These are phyloP conservation scores for Aspergillus sp. DNA, from an alignment of 2,329 filamentous ascomycete species.

Conservation along the genomic window DNA sequence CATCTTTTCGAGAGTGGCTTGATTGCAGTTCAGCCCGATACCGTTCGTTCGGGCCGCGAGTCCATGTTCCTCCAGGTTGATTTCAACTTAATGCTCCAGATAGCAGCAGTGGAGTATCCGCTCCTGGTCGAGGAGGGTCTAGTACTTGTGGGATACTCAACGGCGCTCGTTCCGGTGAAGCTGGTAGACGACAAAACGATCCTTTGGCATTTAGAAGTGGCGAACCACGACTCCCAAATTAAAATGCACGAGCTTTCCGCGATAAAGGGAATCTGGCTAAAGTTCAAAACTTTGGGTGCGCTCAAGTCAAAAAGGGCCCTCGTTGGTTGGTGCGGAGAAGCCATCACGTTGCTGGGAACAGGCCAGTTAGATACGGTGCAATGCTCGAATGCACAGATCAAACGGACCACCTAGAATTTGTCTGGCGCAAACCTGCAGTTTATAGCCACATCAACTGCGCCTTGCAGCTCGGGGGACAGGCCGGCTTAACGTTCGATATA, in stretches of 20 bases:
- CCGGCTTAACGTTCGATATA: not conserved
- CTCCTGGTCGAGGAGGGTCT: not conserved
- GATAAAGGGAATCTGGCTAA: not conserved
- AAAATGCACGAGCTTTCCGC: not conserved
- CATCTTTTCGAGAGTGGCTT: not conserved
- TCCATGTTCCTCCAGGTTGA: not conserved
- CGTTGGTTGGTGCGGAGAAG: not conserved
- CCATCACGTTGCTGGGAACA: not conserved
- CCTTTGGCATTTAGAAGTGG: not conserved
- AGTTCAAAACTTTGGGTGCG: not conserved
- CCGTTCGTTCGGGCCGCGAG: no score
- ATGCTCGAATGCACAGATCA: not conserved
- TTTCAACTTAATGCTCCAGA: not conserved
- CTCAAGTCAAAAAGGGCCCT: not conserved
- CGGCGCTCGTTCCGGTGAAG: not conserved
- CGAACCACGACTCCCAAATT: not conserved
- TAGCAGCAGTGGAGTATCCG: not conserved
- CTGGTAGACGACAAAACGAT: not conserved
- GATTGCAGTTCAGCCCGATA: not conserved
- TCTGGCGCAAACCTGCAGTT: not conserved
- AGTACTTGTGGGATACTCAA: not conserved
- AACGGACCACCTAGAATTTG: not conserved
- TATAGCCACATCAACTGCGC: not conserved
- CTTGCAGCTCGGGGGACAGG: not conserved
- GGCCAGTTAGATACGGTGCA: not conserved